phyloP scores from a whole-genome alignment of 192 early-diverging fungal species.

The Backusella liffmaniae region DNA sequence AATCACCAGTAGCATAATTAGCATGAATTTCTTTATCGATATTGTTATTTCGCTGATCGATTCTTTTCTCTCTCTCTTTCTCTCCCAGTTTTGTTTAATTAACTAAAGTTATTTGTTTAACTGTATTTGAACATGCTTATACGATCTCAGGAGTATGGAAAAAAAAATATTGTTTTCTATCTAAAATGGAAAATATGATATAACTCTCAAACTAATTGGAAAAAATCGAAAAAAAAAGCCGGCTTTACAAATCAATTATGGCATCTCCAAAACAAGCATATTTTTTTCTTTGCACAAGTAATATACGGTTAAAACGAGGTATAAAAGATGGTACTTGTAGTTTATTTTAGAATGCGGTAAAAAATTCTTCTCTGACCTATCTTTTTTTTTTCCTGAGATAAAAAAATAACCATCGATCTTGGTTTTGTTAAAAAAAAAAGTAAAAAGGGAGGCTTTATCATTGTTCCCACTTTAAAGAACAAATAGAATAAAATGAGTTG shows the following conservation, averaged over 20 bases:
- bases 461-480: background rate
- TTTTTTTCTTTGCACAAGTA: background rate
- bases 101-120: background rate
- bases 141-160: background rate
- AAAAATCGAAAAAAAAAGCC: background rate
- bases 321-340: background rate
- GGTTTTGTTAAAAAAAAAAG: background rate
- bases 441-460: background rate
- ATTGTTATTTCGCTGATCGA: background rate
- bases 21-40: background rate
- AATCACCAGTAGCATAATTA: background rate
- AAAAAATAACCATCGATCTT: slow-evolving; percentile 8
- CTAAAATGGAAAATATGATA: background rate
- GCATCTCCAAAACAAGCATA: background rate
- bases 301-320: background rate
- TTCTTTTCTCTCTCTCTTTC: background rate
- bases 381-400: background rate
- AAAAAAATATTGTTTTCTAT: background rate
- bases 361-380: background rate
- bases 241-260: background rate
- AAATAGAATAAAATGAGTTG: background rate
- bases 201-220: background rate
- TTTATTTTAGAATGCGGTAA: background rate
- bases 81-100: background rate
- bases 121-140: background rate